Conservation (phyloP, 768 basidiomycete species). For the Tephrocybe sp. region DNA sequence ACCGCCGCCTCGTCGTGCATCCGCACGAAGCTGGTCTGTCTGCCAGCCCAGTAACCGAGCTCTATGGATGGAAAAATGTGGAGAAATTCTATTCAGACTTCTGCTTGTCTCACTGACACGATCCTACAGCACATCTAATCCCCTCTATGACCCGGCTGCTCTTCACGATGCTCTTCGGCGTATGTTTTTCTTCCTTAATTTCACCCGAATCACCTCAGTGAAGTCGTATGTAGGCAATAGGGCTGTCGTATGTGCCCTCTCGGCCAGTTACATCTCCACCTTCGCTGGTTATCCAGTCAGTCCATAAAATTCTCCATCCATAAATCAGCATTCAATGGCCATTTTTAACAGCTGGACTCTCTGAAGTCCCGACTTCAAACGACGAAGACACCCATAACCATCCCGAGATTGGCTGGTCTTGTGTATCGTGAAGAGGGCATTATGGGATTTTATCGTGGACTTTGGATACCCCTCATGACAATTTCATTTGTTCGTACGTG, state of each 20-base stretch:
- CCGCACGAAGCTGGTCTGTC: conserved; percentile 72
- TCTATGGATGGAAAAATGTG: conserved; percentile 81
- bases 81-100: not conserved
- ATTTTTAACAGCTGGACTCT: conserved; percentile 68
- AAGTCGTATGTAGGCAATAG: conserved; percentile 59
- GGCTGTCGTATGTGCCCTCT: conserved; percentile 85
- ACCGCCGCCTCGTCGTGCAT: conserved; percentile 44
- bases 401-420: conserved; percentile 65
- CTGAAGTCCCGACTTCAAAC: conserved; percentile 93
- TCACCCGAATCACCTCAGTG: conserved; percentile 13
- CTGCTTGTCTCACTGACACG: conserved; percentile 21
- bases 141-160: conserved; percentile 59
- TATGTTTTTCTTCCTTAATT: conserved; percentile 29
- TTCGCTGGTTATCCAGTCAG: conserved; percentile 85
- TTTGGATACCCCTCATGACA: conserved; percentile 91
- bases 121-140: conserved; percentile 48
- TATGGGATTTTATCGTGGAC: conserved; percentile 84
- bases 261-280: conserved; percentile 90
- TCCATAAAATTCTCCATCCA: conserved; percentile 13
- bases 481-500: conserved; percentile 94
- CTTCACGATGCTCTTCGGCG: conserved; percentile 68
- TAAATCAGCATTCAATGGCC: not conserved
- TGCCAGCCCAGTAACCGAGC: conserved; percentile 59
- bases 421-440: conserved; percentile 86
- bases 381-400: conserved; percentile 68